Evolutionary conservation across 2,329 filamentous ascomycete genomes (phyloP).

Genomic region (Gnomoniopsis sp.): DNA sequence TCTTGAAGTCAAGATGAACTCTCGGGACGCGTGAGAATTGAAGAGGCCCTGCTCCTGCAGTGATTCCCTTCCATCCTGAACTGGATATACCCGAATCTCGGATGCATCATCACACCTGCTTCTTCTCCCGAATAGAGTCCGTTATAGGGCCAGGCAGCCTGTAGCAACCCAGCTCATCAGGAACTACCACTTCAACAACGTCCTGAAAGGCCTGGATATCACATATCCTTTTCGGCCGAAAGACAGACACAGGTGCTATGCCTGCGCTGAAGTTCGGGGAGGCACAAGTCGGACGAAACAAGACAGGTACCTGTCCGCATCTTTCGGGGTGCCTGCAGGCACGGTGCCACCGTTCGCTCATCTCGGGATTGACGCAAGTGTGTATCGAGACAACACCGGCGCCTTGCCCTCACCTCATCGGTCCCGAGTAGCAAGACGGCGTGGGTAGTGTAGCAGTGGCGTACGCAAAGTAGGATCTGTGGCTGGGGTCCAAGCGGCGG

Average conservation of each 20-base stretch:
- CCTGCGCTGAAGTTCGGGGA: background rate
- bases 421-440: background rate
- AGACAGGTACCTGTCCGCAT: background rate
- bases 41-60: background rate
- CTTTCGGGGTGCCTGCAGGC: background rate
- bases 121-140: too few species aligned
- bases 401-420: background rate
- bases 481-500: constrained; percentile 3
- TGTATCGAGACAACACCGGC: background rate
- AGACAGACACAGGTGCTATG: background rate
- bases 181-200: background rate
- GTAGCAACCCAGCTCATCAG: background rate
- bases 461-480: background rate
- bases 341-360: constrained; percentile 1
- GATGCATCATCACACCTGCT: too few species aligned
- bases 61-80: background rate
- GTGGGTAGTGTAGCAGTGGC: background rate
- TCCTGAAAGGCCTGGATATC: background rate
- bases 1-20: background rate
- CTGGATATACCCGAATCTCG: background rate
- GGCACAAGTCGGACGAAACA: background rate
- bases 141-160: too few species aligned
- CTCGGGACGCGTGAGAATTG: background rate
- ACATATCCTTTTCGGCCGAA: background rate
- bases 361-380: background rate